Percentiles rank a stretch among this genome's conserved stretches.
These are phyloP conservation scores for Termitomyces sp. DNA, from an alignment of 768 basidiomycete species.

Conservation along the genomic window DNA sequence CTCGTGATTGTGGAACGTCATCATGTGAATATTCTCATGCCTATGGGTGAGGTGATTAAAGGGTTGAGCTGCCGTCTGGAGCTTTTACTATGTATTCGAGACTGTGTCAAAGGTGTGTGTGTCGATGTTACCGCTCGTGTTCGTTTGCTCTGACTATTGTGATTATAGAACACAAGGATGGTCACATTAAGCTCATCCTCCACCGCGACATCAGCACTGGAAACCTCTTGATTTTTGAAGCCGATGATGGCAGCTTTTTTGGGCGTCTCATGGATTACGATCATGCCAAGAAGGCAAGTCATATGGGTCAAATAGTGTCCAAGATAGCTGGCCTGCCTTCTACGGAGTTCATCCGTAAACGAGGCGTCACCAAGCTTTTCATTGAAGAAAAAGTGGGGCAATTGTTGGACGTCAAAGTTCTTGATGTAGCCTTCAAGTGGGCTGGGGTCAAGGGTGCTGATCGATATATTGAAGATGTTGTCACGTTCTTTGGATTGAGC, in stretches of 20 bases:
- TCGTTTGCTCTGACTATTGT: not conserved
- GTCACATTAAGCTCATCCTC: not conserved
- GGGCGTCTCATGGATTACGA: slow-evolving; percentile 4
- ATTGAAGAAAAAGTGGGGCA: too few relatives aligned
- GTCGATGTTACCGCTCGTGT: not conserved
- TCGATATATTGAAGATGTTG: not conserved
- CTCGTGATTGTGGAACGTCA: not conserved
- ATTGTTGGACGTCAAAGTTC: too few relatives aligned
- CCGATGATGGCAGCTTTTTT: not conserved
- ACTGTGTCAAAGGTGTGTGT: not conserved
- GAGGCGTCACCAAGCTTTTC: accelerated
- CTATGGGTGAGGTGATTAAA: not conserved
- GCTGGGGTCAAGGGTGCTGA: accelerated
- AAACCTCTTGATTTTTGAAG: slow-evolving; percentile 1
- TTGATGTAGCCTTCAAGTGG: not conserved
- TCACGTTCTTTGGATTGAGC: not conserved
- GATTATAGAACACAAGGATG: not conserved
- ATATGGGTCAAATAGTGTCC: not conserved
- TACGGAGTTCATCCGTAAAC: not conserved
- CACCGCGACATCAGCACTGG: not conserved
- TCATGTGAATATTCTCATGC: slow-evolving; percentile 1
- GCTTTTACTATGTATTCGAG: not conserved
- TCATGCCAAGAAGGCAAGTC: not conserved
- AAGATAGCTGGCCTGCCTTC: not conserved
- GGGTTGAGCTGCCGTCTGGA: not conserved